Evolutionary conservation across 768 basidiomycete genomes (phyloP).

Genomic region (Psilocybe cyanescens): DNA sequence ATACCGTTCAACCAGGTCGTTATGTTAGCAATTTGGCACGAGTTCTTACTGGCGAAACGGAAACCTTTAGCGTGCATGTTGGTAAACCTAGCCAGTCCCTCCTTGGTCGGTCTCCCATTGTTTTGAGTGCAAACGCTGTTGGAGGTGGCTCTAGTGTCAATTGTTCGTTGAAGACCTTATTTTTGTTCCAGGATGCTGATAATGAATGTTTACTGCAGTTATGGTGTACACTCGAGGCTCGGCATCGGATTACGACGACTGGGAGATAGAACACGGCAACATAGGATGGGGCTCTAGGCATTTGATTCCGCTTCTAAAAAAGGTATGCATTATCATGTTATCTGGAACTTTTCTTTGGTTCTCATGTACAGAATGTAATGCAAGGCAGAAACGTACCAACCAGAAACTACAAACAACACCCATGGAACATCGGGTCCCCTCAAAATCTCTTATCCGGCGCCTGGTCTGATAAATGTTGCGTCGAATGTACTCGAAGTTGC

Average conservation of each 20-base stretch:
- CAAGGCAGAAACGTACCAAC: conserved; percentile 48
- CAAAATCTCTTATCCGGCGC: conserved; percentile 46
- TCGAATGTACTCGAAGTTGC: conserved; percentile 24
- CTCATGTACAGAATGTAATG: background rate
- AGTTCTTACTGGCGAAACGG: conserved; percentile 22
- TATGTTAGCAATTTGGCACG: conserved; percentile 44
- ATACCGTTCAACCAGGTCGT: conserved; percentile 57
- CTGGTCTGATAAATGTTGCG: conserved; percentile 44
- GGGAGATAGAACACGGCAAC: conserved; percentile 54
- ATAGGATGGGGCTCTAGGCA: conserved; percentile 62
- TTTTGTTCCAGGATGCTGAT: background rate
- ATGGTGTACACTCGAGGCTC: conserved; percentile 61
- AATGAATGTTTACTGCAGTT: conserved; percentile 28
- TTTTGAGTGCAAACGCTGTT: conserved; percentile 51
- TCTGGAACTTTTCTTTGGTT: background rate
- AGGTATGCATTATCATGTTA: conserved; percentile 38
- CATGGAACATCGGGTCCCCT: conserved; percentile 60
- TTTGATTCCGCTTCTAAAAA: conserved; percentile 62
- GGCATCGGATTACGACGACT: conserved; percentile 69
- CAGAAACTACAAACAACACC: conserved; percentile 28
- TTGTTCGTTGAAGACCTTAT: conserved; percentile 37
- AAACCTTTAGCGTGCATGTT: conserved; percentile 48
- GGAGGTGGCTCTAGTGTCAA: conserved; percentile 71
- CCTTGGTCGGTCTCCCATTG: conserved; percentile 45
- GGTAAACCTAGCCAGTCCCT: conserved; percentile 46